Conservation (phyloP, 768 basidiomycete species). For the Tephrocybe sp. region DNA sequence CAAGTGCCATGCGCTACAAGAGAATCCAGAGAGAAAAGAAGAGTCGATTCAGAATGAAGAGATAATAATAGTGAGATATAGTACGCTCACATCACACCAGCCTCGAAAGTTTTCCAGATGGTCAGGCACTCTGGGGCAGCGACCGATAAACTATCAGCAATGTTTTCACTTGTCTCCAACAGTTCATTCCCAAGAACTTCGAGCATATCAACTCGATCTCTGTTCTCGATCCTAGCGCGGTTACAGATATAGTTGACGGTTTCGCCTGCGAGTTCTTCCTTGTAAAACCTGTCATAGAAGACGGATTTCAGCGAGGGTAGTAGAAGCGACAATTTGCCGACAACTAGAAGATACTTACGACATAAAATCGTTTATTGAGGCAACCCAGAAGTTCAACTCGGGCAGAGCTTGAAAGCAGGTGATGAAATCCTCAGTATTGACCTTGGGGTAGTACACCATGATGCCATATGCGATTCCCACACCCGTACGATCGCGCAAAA, state of each 20-base stretch:
- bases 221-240: slow-evolving; percentile 8
- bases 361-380: slow-evolving; percentile 10
- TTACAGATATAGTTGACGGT: slow-evolving; percentile 13
- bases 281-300: slow-evolving; percentile 20
- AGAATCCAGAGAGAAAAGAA: not conserved
- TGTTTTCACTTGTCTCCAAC: slow-evolving; percentile 3
- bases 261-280: slow-evolving; percentile 19
- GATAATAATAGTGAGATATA: no score
- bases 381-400: slow-evolving; percentile 13
- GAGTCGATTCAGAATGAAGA: no score
- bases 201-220: slow-evolving; percentile 5
- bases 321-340: slow-evolving; percentile 1
- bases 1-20: no score
- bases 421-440: slow-evolving; percentile 5
- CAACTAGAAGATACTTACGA: no score
- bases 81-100: slow-evolving; percentile 11
- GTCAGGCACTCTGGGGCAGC: no score
- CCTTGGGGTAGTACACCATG: slow-evolving; percentile 13
- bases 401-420: slow-evolving; percentile 15
- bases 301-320: no score
- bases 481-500: slow-evolving; percentile 6
- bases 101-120: slow-evolving; percentile 15
- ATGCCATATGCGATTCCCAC: slow-evolving; percentile 9
- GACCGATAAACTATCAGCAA: no score
- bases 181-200: slow-evolving; percentile 13